Evolutionary conservation across 2,329 filamentous ascomycete species (phyloP).

Genomic region (Penicillium sp.): DNA sequence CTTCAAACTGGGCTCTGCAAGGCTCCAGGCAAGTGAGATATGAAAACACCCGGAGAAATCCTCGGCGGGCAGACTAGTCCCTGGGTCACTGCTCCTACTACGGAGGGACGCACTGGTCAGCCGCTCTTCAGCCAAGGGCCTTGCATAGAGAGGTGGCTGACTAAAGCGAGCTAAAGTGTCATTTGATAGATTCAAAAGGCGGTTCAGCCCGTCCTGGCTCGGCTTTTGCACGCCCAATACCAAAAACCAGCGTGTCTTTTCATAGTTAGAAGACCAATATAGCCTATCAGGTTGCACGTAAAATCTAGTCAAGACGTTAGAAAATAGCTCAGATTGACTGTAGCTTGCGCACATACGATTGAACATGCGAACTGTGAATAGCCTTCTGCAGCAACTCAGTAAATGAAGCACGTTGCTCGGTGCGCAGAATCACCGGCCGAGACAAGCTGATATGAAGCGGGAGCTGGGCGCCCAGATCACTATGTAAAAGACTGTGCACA

Average conservation of each 20-base stretch:
- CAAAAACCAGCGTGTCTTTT: constrained; percentile 75
- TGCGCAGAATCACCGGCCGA: constrained; percentile 71
- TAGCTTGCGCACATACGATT: constrained; percentile 41
- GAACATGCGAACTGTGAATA: constrained; percentile 45
- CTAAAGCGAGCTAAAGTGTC: constrained; percentile 56
- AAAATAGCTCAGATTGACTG: not conserved
- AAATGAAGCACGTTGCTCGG: constrained; percentile 70
- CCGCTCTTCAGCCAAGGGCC: not conserved
- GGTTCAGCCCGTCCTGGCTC: constrained; percentile 56
- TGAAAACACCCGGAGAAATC: constrained; percentile 68
- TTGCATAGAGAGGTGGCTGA: constrained; percentile 69
- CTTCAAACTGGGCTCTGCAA: constrained; percentile 54
- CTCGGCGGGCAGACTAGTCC: constrained; percentile 13
- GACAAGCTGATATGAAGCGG: constrained; percentile 92
- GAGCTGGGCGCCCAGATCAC: constrained; percentile 71
- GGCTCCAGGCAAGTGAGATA: constrained; percentile 83
- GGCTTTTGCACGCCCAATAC: constrained; percentile 63
- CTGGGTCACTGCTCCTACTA: not conserved
- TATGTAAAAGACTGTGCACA: constrained; percentile 69
- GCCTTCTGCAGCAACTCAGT: constrained; percentile 53
- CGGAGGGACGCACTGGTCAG: not conserved
- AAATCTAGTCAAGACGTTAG: constrained; percentile 45
- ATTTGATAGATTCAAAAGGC: constrained; percentile 68
- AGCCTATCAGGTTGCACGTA: constrained; percentile 47
- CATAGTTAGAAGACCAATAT: constrained; percentile 66